These are phyloP conservation scores for Pseudogymnoascus sp. DNA, from an alignment of 2,329 filamentous ascomycete genomes.

Conservation along the genomic window DNA sequence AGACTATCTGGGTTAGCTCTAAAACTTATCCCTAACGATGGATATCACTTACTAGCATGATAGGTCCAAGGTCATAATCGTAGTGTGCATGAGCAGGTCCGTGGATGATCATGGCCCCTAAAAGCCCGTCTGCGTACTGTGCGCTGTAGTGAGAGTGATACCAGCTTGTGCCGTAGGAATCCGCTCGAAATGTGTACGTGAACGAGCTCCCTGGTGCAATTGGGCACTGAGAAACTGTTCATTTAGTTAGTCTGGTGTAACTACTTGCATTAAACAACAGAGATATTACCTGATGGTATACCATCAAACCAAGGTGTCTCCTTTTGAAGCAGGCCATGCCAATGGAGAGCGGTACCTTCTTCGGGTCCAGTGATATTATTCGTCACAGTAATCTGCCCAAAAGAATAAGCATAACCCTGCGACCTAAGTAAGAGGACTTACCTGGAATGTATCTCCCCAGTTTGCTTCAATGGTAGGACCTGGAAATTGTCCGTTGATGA, in stretches of 20 bases:
- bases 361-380: slow-evolving; percentile 34
- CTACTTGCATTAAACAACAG: not conserved
- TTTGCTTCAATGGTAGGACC: slow-evolving; percentile 35
- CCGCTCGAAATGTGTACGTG: slow-evolving; percentile 27
- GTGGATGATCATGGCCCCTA: slow-evolving; percentile 56
- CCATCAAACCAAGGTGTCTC: slow-evolving; percentile 2
- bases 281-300: not conserved
- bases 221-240: slow-evolving; percentile 54
- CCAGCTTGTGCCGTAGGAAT: slow-evolving; percentile 46
- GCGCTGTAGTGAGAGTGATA: slow-evolving; percentile 55
- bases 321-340: slow-evolving; percentile 35
- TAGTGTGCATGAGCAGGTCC: slow-evolving; percentile 53
- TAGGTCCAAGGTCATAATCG: slow-evolving; percentile 55
- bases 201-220: slow-evolving; percentile 43
- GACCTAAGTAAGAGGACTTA: not conserved
- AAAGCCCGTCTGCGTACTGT: slow-evolving; percentile 43
- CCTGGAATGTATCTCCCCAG: slow-evolving; percentile 30
- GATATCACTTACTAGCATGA: slow-evolving; percentile 30
- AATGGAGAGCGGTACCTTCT: slow-evolving; percentile 44
- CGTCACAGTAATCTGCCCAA: slow-evolving; percentile 26
- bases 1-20: not conserved
- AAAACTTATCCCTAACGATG: not conserved
- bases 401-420: not conserved
- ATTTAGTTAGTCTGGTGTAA: not conserved
- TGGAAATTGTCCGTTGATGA: slow-evolving; percentile 34